Evolutionary conservation across 2,329 filamentous ascomycete species (phyloP).

Genomic region (Colletotrichum plurivorum): DNA sequence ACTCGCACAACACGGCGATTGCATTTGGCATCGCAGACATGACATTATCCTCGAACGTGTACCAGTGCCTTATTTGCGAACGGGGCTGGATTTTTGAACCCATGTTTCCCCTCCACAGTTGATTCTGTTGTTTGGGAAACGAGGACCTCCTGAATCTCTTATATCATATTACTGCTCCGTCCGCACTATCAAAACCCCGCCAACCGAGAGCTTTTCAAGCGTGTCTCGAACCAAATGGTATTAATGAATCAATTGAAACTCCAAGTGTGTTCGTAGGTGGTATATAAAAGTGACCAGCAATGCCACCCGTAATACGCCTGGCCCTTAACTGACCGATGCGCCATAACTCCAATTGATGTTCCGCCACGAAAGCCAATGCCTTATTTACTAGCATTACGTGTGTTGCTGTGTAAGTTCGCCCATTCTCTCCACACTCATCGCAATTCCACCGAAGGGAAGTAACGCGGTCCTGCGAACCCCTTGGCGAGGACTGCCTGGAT

Average conservation of each 20-base stretch:
- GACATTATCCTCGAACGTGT: too few relatives aligned
- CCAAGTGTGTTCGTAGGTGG: slow-evolving; percentile 18
- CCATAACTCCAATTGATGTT: slow-evolving; percentile 18
- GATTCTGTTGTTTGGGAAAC: too few relatives aligned
- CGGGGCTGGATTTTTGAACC: too few relatives aligned
- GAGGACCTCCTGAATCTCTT: too few relatives aligned
- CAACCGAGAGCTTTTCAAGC: not conserved
- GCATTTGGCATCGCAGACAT: too few relatives aligned
- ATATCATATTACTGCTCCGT: too few relatives aligned
- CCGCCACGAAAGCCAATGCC: not conserved
- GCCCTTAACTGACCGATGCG: not conserved
- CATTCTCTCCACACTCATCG: slow-evolving; percentile 56
- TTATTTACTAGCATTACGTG: slow-evolving; percentile 14
- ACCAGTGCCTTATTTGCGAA: too few relatives aligned
- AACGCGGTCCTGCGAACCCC: slow-evolving; percentile 88
- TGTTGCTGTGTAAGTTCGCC: not conserved
- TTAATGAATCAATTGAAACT: not conserved
- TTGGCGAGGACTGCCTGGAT: slow-evolving; percentile 88
- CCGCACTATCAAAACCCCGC: not conserved
- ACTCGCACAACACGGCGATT: not conserved
- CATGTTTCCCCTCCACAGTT: too few relatives aligned
- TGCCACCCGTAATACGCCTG: slow-evolving; percentile 6
- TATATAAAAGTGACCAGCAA: slow-evolving; percentile 32
- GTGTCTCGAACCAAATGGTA: too few relatives aligned
- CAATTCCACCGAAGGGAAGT: slow-evolving; percentile 79